These are phyloP conservation scores for Celoporthe dispersa DNA, from an alignment of 2,329 filamentous ascomycete species.

Conservation along the genomic window DNA sequence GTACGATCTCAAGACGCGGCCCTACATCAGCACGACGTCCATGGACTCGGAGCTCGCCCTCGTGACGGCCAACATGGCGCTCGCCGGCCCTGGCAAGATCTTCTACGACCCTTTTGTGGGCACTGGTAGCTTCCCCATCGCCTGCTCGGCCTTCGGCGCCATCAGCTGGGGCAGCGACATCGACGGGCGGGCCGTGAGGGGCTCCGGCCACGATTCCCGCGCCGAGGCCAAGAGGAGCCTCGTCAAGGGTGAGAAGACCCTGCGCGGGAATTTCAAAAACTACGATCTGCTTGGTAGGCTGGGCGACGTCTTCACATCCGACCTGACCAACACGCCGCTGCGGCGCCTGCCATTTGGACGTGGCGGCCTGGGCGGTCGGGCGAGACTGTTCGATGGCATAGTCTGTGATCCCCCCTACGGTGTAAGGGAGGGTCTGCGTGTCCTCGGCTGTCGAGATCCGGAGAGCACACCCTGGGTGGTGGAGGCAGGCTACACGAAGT, in stretches of 20 bases:
- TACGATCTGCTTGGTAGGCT: constrained; percentile 71
- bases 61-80: constrained; percentile 87
- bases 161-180: constrained; percentile 87
- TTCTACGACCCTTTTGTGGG: constrained; percentile 97
- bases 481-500: constrained; percentile 70
- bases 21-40: constrained; percentile 93
- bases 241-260: constrained; percentile 49
- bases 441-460: constrained; percentile 77
- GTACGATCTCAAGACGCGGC: constrained; percentile 90
- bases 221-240: constrained; percentile 38
- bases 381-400: constrained; percentile 79
- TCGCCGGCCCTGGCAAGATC: constrained; percentile 79
- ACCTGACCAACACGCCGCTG: constrained; percentile 86
- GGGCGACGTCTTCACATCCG: constrained; percentile 80
- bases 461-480: constrained; percentile 63
- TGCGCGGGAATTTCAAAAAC: constrained; percentile 77
- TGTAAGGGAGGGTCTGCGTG: constrained; percentile 87
- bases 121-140: constrained; percentile 89
- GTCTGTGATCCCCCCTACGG: constrained; percentile 96
- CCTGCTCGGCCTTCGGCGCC: constrained; percentile 89
- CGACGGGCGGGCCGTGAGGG: constrained; percentile 85
- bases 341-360: constrained; percentile 46
- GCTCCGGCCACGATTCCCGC: constrained; percentile 56
- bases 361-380: constrained; percentile 31
- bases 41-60: constrained; percentile 96